Conservation (phyloP, 352 stramenopile genomes). For the Phytopythium kandeliae region DNA sequence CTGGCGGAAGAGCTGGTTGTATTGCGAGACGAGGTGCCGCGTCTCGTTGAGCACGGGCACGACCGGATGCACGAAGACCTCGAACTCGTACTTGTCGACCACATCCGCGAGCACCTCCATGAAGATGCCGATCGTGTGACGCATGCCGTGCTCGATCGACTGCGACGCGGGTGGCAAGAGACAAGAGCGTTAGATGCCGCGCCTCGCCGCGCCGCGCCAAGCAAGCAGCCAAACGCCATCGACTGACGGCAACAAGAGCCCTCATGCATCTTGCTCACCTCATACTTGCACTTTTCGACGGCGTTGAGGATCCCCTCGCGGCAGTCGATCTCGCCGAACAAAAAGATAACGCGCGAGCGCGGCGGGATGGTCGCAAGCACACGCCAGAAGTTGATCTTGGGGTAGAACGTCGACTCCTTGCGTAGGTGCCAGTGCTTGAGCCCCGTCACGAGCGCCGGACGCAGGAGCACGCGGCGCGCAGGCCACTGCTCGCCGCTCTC, state of each 20-base stretch:
- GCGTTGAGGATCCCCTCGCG: slow-evolving; percentile 88
- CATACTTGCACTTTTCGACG: slow-evolving; percentile 85
- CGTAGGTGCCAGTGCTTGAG: slow-evolving; percentile 94
- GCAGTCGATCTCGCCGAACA: slow-evolving; percentile 96
- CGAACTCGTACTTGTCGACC: slow-evolving; percentile 51
- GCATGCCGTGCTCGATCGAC: slow-evolving; percentile 76
- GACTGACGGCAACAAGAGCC: background rate
- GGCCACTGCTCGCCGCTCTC: background rate
- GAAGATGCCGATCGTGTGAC: slow-evolving; percentile 74
- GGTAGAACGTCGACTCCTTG: slow-evolving; percentile 86
- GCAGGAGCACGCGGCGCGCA: slow-evolving; percentile 14
- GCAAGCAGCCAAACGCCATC: background rate
- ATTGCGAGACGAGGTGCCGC: slow-evolving; percentile 70
- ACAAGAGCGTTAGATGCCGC: too few relatives aligned
- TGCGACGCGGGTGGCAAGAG: too few relatives aligned
- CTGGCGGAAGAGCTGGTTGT: slow-evolving; percentile 69
- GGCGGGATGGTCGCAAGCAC: slow-evolving; percentile 48
- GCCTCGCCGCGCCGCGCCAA: too few relatives aligned
- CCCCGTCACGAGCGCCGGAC: slow-evolving; percentile 85
- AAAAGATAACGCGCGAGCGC: slow-evolving; percentile 78
- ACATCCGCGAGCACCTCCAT: slow-evolving; percentile 55
- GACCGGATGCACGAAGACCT: slow-evolving; percentile 81
- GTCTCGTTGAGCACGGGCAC: slow-evolving; percentile 89
- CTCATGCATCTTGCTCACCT: slow-evolving; percentile 25
- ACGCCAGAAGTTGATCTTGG: slow-evolving; percentile 88